Evolutionary conservation across 202 grass and related monocot genomes (phyloP), one percentile per base, ranked within the genome.

Genomic region (Saccharum hybrid): DNA sequence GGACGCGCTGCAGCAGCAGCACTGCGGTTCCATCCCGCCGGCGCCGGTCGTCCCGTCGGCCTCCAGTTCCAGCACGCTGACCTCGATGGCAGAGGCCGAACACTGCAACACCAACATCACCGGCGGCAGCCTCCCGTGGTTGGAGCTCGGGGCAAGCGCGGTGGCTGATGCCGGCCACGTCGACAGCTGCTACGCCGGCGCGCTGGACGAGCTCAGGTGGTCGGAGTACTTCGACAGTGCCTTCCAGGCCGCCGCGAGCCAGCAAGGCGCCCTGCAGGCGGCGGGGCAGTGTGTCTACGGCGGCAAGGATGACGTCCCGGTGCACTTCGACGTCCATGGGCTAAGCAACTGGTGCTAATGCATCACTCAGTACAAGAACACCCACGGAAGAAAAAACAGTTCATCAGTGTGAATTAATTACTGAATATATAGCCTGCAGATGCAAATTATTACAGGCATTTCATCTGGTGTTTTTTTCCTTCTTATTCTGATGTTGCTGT

Each of bases 181-280:
- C 16, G 75, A 78, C 72, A 76, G 81, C 82, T 67, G 76, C 82
- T 78, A 78, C 73, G 59, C 66, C 28, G 83, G 83, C 59, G 79
- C 60, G 28, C 73, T 85, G 66, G 87, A 89, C 46, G 87, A 89
- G 72, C 87, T 89, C 78, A 48, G 78, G 72, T 89, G 87, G 87
- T 82, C 87, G 3, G 87, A 89, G 78, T 89, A 86, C 83, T 89
- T 89, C 83, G 87, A 89, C 36, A 78, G 66, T 21, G 82, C 72
- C 4, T 89, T 85, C 82, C 87, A 89, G 13, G 77, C 77, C 64
- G 77, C 87, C 33, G 63, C 42, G 13, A 54, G 45, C 43, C 65
- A 83, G 78, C 86, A 88, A 42, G 76, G 86, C 56, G 82, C 52
- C 18, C 76, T 84, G 19, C 87, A 80, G 76, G 39, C 40, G 19